Conservation (phyloP, 1,284 basidiomycete genomes). For the Cryptococcus depauperatus region DNA sequence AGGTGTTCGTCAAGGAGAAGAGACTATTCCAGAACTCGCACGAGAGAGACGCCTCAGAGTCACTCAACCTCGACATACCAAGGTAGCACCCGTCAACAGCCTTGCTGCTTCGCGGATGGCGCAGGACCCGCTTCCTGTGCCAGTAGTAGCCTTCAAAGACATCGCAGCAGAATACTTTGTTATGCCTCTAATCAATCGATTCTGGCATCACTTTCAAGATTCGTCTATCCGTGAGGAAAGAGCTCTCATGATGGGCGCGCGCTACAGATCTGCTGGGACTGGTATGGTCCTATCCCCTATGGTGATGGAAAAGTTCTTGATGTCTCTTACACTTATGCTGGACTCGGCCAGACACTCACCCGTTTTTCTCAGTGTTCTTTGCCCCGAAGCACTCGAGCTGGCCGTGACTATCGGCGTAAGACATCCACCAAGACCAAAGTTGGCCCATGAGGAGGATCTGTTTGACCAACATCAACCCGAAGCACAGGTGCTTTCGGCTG, state of each 20-base stretch:
- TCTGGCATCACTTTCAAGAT: constrained; percentile 82
- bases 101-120: constrained; percentile 29
- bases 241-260: constrained; percentile 48
- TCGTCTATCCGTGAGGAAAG: constrained; percentile 65
- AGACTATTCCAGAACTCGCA: constrained; percentile 53
- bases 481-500: constrained; percentile 61
- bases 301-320: constrained; percentile 64
- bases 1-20: constrained; percentile 36
- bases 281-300: constrained; percentile 70
- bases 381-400: constrained; percentile 71
- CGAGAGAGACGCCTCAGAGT: constrained; percentile 70
- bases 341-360: constrained; percentile 71
- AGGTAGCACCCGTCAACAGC: constrained; percentile 25
- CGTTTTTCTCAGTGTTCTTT: constrained; percentile 69
- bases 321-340: constrained; percentile 68
- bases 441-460: constrained; percentile 5
- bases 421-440: constrained; percentile 48
- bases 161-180: constrained; percentile 79
- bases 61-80: constrained; percentile 23
- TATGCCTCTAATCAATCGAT: constrained; percentile 76
- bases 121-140: constrained; percentile 4
- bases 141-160: constrained; percentile 53
- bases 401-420: constrained; percentile 66
- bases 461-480: constrained; percentile 40
- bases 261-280: constrained; percentile 65